Conservation (phyloP, 208 protist genomes). For the Acanthamoeba rhysodes region DNA sequence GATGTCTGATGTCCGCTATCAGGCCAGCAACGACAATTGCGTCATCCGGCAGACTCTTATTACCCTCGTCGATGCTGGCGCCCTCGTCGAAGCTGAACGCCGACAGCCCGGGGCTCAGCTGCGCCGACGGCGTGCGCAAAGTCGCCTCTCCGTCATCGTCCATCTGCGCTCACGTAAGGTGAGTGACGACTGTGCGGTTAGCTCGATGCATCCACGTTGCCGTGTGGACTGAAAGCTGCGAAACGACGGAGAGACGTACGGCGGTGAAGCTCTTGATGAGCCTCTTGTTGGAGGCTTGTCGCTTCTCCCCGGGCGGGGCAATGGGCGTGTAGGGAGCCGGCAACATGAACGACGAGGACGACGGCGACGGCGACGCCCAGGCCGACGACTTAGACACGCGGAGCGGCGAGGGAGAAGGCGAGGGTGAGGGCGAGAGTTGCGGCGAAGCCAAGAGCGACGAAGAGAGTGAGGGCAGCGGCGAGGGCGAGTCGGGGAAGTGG, state of each 20-base stretch:
- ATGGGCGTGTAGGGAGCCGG: constrained; percentile 2
- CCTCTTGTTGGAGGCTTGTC: not conserved
- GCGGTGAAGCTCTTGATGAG: constrained; percentile 21
- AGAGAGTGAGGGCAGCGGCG: not conserved
- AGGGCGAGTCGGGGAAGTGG: constrained; percentile 11
- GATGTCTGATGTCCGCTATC: not conserved
- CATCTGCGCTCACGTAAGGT: no score
- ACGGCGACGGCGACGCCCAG: not conserved
- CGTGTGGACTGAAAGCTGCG: not conserved
- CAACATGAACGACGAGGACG: not conserved
- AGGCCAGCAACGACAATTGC: not conserved
- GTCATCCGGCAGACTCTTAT: not conserved
- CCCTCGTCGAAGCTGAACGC: not conserved
- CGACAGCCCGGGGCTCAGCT: not conserved
- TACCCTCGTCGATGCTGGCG: not conserved
- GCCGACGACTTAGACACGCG: no score
- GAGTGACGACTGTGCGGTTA: no score
- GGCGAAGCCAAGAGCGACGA: not conserved
- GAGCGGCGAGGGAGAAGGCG: no score
- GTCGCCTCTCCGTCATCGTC: not conserved
- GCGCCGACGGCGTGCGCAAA: not conserved
- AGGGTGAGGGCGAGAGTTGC: not conserved
- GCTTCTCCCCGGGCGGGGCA: not conserved
- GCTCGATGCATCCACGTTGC: not conserved
- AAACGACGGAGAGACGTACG: not conserved